These are phyloP conservation scores for Blastomyces parvus DNA, from an alignment of 2,329 filamentous ascomycete genomes.

Conservation along the genomic window DNA sequence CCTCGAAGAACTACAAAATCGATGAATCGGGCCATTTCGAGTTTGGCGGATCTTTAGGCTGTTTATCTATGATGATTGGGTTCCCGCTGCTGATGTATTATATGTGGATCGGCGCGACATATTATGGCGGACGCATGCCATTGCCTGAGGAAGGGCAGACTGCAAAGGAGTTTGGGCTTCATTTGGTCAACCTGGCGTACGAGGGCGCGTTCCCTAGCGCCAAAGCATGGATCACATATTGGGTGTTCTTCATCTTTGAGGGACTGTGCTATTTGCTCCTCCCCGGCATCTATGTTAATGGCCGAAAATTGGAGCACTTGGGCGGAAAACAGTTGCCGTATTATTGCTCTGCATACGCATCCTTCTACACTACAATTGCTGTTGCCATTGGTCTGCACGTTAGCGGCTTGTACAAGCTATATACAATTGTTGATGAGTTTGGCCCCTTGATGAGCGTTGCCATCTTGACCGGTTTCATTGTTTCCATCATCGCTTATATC, in stretches of 20 bases:
- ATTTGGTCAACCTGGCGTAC: slow-evolving; percentile 65
- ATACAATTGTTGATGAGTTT: slow-evolving; percentile 90
- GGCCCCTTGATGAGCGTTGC: slow-evolving; percentile 86
- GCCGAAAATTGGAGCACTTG: slow-evolving; percentile 75
- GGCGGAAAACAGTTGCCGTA: slow-evolving; percentile 81
- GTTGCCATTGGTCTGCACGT: slow-evolving; percentile 65
- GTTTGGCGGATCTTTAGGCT: slow-evolving; percentile 80
- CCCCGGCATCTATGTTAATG: slow-evolving; percentile 78
- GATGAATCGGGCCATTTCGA: slow-evolving; percentile 53
- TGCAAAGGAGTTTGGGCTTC: slow-evolving; percentile 58
- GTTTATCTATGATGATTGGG: slow-evolving; percentile 73
- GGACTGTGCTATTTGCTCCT: slow-evolving; percentile 71
- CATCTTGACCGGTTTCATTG: slow-evolving; percentile 79
- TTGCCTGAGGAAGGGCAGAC: slow-evolving; percentile 55
- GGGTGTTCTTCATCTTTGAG: slow-evolving; percentile 83
- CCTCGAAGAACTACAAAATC: slow-evolving; percentile 28
- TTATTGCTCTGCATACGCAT: slow-evolving; percentile 84
- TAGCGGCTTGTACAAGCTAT: slow-evolving; percentile 75
- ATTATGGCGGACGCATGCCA: slow-evolving; percentile 80
- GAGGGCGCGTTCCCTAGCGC: slow-evolving; percentile 73
- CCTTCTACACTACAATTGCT: slow-evolving; percentile 76
- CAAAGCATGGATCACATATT: slow-evolving; percentile 88
- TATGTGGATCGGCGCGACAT: slow-evolving; percentile 95
- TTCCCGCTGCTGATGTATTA: slow-evolving; percentile 98
- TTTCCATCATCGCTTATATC: slow-evolving; percentile 74